These are phyloP conservation scores for Colletotrichum sp. DNA, from an alignment of 2,329 filamentous ascomycete species.

Conservation along the genomic window DNA sequence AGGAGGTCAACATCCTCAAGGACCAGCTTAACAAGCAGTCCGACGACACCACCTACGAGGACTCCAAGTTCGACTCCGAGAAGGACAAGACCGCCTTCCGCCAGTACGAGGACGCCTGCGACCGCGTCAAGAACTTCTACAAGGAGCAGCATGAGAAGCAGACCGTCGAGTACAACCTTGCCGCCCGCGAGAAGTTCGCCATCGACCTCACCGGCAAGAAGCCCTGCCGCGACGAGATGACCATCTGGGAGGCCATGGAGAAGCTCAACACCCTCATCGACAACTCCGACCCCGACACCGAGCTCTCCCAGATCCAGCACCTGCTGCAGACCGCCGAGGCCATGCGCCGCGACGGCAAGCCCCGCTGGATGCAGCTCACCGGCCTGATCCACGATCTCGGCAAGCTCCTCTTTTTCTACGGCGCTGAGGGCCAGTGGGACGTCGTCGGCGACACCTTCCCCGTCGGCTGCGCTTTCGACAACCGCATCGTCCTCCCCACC, in stretches of 20 bases:
- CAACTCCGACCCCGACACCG: constrained; percentile 89
- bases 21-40: constrained; percentile 27
- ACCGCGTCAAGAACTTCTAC: constrained; percentile 89
- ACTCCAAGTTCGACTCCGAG: constrained; percentile 71
- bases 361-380: constrained; percentile 81
- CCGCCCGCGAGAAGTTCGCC: constrained; percentile 64
- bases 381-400: constrained; percentile 82
- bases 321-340: constrained; percentile 88
- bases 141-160: constrained; percentile 73
- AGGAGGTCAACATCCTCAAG: constrained; percentile 61
- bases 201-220: constrained; percentile 63
- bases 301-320: constrained; percentile 87
- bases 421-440: constrained; percentile 89
- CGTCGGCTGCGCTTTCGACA: constrained; percentile 77
- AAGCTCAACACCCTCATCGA: constrained; percentile 91
- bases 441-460: constrained; percentile 89
- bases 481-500: constrained; percentile 79
- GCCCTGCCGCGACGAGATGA: constrained; percentile 72
- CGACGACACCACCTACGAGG: constrained; percentile 34
- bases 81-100: constrained; percentile 85
- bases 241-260: constrained; percentile 90
- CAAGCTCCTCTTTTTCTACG: constrained; percentile 82
- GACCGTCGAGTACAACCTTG: constrained; percentile 84
- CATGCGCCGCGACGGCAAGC: constrained; percentile 84
- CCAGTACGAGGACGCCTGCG: constrained; percentile 83